Percentiles rank a stretch among this genome's conserved stretches.
phyloP scores from a whole-genome alignment of 2,329 filamentous ascomycete species.

The Monosporascus sp. region DNA sequence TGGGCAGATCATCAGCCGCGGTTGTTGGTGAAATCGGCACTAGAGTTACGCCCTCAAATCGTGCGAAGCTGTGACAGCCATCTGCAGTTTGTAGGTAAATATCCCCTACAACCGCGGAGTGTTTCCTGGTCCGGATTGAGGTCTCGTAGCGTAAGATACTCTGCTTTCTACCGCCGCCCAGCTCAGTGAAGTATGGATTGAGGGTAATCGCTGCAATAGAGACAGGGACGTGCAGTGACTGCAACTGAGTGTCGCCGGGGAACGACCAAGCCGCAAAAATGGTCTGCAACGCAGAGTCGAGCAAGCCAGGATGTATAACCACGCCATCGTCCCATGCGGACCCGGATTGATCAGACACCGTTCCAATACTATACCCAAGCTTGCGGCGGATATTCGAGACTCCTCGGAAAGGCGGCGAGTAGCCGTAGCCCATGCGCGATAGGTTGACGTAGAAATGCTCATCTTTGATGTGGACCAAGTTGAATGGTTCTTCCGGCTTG shows the following conservation, averaged over 20 bases:
- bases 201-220: background rate
- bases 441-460: background rate
- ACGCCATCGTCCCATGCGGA: background rate
- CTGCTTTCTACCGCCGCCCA: background rate
- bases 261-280: background rate
- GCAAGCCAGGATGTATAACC: background rate
- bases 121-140: background rate
- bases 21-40: background rate
- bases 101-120: background rate
- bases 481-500: background rate
- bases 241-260: background rate
- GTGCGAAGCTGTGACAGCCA: background rate
- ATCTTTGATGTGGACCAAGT: background rate
- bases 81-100: background rate
- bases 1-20: background rate
- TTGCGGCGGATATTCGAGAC: background rate
- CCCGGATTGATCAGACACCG: background rate
- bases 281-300: constrained; percentile 1
- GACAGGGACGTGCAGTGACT: background rate
- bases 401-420: background rate
- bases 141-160: background rate
- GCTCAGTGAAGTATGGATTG: background rate
- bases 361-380: background rate
- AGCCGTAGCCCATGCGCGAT: background rate
- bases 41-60: background rate